Conservation (phyloP, 805 yeast genomes). For the Gaillardinia entomophila region DNA sequence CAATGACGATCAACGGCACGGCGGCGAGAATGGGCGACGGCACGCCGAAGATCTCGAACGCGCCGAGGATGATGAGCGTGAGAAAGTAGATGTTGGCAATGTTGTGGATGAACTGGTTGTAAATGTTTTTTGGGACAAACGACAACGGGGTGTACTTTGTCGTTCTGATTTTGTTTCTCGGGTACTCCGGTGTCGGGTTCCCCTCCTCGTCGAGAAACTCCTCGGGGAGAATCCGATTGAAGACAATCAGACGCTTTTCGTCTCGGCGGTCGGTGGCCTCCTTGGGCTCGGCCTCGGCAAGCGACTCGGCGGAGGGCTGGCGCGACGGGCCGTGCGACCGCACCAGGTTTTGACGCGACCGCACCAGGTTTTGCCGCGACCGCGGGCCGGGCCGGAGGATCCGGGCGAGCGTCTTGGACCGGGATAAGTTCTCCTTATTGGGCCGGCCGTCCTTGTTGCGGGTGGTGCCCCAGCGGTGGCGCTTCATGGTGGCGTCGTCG, state of each 20-base stretch:
- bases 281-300: slow-evolving; percentile 20
- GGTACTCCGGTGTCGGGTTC: slow-evolving; percentile 54
- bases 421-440: slow-evolving; percentile 28
- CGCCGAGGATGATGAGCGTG: slow-evolving; percentile 72
- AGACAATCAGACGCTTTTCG: slow-evolving; percentile 44
- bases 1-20: slow-evolving; percentile 77
- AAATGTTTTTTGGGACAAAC: slow-evolving; percentile 80
- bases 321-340: slow-evolving; percentile 5
- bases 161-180: slow-evolving; percentile 90
- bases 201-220: slow-evolving; percentile 52
- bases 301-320: slow-evolving; percentile 6
- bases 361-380: neutral
- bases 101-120: slow-evolving; percentile 69
- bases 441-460: slow-evolving; percentile 71
- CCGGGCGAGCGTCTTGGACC: slow-evolving; percentile 57
- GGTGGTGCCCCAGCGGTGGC: slow-evolving; percentile 90
- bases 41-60: slow-evolving; percentile 72
- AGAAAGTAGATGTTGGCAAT: slow-evolving; percentile 89
- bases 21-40: slow-evolving; percentile 70
- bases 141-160: slow-evolving; percentile 91
- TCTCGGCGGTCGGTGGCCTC: slow-evolving; percentile 26
- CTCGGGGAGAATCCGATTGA: slow-evolving; percentile 58
- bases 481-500: slow-evolving; percentile 53
- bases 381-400: slow-evolving; percentile 16
- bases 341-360: neutral